A percentile compares a stretch with the other conserved stretches of the same genome.
These are phyloP conservation scores for Nakazawaea ishiwadae DNA, from an alignment of 805 yeast genomes.

Conservation along the genomic window DNA sequence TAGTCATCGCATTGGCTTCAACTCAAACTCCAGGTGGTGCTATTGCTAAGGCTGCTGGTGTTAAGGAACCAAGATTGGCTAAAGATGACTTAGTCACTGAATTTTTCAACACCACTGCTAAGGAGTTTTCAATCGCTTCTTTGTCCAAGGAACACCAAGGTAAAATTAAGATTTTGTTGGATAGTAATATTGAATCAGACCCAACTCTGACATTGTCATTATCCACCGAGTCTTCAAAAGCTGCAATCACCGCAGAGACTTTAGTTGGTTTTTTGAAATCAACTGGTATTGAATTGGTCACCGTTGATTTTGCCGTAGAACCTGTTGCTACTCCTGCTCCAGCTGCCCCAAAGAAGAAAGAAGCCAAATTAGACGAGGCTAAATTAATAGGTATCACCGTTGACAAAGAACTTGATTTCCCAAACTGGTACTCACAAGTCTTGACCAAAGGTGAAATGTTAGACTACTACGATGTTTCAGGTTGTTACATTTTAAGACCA, in stretches of 20 bases:
- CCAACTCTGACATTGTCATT: conserved; percentile 35
- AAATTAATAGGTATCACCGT: conserved; percentile 94
- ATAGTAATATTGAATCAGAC: conserved; percentile 41
- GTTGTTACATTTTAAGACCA: conserved; percentile 97
- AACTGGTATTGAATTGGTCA: conserved; percentile 44
- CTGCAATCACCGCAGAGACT: conserved; percentile 41
- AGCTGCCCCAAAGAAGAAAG: conserved; percentile 24
- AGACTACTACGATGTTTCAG: conserved; percentile 97
- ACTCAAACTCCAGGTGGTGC: conserved; percentile 65
- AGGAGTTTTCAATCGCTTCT: conserved; percentile 58
- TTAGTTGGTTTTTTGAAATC: conserved; percentile 41
- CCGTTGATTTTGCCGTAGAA: conserved; percentile 52
- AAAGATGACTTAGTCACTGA: conserved; percentile 71
- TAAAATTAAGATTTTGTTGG: conserved; percentile 57
- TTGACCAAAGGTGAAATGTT: conserved; percentile 96
- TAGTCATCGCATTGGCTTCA: conserved; percentile 68
- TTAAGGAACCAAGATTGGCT: conserved; percentile 86
- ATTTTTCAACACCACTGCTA: conserved; percentile 52
- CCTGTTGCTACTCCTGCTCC: conserved; percentile 36
- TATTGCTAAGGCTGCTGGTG: conserved; percentile 63
- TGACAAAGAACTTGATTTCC: conserved; percentile 86
- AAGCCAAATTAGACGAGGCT: conserved; percentile 72
- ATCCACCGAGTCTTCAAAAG: conserved; percentile 49
- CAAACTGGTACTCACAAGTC: conserved; percentile 97
- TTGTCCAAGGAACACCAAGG: conserved; percentile 44